These are phyloP conservation scores for Beauveria scarabaeidicola DNA, from an alignment of 2,329 filamentous ascomycete genomes.

Conservation along the genomic window DNA sequence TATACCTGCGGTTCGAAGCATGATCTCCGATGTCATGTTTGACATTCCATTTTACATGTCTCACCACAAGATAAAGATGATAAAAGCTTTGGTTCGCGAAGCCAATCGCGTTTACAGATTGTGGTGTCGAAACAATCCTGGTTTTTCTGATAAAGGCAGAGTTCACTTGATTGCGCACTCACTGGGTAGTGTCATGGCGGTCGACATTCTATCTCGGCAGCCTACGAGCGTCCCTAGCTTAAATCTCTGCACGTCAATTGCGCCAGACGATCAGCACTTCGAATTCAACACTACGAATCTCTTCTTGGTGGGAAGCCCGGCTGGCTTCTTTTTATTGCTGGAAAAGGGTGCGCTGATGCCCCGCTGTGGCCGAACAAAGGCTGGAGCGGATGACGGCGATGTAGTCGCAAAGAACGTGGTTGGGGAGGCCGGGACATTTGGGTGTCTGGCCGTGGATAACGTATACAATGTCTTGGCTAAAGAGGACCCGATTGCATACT, in stretches of 20 bases:
- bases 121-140: conserved; percentile 90
- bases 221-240: conserved; percentile 59
- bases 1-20: conserved; percentile 82
- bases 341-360: conserved; percentile 67
- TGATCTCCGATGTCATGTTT: conserved; percentile 97
- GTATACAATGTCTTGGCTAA: conserved; percentile 82
- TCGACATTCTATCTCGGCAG: conserved; percentile 85
- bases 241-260: conserved; percentile 32
- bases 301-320: conserved; percentile 84
- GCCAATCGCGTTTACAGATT: conserved; percentile 92
- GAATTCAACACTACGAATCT: conserved; percentile 88
- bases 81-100: conserved; percentile 76
- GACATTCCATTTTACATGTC: conserved; percentile 98
- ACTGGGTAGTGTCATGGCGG: conserved; percentile 85
- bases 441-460: conserved; percentile 89
- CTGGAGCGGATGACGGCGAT: conserved; percentile 60
- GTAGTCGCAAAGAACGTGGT: conserved; percentile 50
- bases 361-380: conserved; percentile 65
- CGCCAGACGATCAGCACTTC: conserved; percentile 51
- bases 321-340: conserved; percentile 84
- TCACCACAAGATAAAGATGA: conserved; percentile 92
- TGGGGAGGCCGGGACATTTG: conserved; percentile 73
- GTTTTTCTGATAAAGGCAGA: conserved; percentile 69
- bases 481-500: conserved; percentile 74
- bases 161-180: conserved; percentile 93